Evolutionary conservation across 1,284 basidiomycete genomes (phyloP).

Genomic region (Athelia psychrophila): DNA sequence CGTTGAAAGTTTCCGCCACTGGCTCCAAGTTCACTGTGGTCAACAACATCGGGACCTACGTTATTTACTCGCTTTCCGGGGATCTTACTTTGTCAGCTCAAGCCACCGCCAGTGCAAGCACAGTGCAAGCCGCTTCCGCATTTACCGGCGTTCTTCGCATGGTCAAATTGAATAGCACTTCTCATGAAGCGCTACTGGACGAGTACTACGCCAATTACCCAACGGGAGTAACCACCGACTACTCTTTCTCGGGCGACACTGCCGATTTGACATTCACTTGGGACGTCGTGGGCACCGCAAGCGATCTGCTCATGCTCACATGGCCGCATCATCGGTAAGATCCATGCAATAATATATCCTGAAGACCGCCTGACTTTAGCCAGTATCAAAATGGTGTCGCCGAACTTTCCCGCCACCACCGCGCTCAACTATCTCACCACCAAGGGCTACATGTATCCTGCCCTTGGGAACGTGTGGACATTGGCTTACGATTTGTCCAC

Average conservation of each 20-base stretch:
- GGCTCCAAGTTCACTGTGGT: too few relatives aligned
- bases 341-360: background rate
- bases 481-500: constrained; percentile 26
- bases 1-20: too few relatives aligned
- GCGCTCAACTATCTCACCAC: constrained; percentile 29
- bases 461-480: constrained; percentile 27
- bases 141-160: constrained; percentile 41
- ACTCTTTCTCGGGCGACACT: constrained; percentile 22
- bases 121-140: constrained; percentile 20
- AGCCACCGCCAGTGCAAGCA: constrained; percentile 24
- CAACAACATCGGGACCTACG: too few relatives aligned
- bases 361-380: background rate
- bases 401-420: constrained; percentile 19
- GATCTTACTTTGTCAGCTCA: too few relatives aligned
- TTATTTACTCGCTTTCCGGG: too few relatives aligned
- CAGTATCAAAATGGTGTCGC: constrained; percentile 20
- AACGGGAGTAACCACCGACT: constrained; percentile 26
- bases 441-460: constrained; percentile 33
- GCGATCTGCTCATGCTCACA: constrained; percentile 28
- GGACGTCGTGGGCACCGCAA: constrained; percentile 24
- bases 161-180: constrained; percentile 28
- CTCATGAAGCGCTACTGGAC: constrained; percentile 26
- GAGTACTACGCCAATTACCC: constrained; percentile 26
- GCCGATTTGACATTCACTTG: constrained; percentile 29
- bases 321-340: constrained; percentile 31